Conservation (phyloP, 2,329 filamentous ascomycete species). For the Trichoderma breve region DNA sequence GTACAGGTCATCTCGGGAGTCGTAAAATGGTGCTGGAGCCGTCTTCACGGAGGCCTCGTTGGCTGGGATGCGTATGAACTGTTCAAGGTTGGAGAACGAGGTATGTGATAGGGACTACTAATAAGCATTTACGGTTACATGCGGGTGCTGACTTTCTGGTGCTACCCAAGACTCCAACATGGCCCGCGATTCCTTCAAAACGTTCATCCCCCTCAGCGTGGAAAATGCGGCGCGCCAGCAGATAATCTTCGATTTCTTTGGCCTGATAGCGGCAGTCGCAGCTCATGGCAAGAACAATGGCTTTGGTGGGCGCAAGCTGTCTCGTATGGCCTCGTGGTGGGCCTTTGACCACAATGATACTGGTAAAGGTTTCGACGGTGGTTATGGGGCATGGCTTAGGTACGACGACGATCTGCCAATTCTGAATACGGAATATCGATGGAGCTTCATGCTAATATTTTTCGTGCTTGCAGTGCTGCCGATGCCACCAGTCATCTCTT, state of each 20-base stretch:
- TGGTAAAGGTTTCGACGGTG: slow-evolving; percentile 88
- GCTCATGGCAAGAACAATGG: slow-evolving; percentile 93
- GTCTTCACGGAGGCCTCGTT: slow-evolving; percentile 85
- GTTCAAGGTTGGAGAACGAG: slow-evolving; percentile 90
- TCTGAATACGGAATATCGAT: background rate
- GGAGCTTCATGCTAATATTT: slow-evolving; percentile 4
- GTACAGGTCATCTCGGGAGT: slow-evolving; percentile 84
- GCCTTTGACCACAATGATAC: slow-evolving; percentile 89
- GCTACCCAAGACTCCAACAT: slow-evolving; percentile 72
- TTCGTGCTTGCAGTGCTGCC: slow-evolving; percentile 63
- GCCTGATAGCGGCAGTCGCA: slow-evolving; percentile 84
- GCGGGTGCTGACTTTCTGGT: background rate
- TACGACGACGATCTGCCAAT: slow-evolving; percentile 41
- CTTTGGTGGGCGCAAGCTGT: slow-evolving; percentile 88
- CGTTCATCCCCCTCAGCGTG: slow-evolving; percentile 91
- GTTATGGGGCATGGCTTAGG: slow-evolving; percentile 85
- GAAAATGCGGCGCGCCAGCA: slow-evolving; percentile 80
- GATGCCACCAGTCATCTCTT: slow-evolving; percentile 96
- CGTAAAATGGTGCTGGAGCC: slow-evolving; percentile 97
- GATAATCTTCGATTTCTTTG: slow-evolving; percentile 96
- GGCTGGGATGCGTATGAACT: slow-evolving; percentile 97
- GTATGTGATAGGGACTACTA: slow-evolving; percentile 45
- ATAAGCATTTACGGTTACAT: background rate
- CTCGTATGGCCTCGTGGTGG: slow-evolving; percentile 97
- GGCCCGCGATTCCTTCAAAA: slow-evolving; percentile 90